Percentiles rank a stretch among this genome's conserved stretches.
Evolutionary conservation across 1,139 yeast species (phyloP).

Genomic region (Lodderomyces metapsilosis): DNA sequence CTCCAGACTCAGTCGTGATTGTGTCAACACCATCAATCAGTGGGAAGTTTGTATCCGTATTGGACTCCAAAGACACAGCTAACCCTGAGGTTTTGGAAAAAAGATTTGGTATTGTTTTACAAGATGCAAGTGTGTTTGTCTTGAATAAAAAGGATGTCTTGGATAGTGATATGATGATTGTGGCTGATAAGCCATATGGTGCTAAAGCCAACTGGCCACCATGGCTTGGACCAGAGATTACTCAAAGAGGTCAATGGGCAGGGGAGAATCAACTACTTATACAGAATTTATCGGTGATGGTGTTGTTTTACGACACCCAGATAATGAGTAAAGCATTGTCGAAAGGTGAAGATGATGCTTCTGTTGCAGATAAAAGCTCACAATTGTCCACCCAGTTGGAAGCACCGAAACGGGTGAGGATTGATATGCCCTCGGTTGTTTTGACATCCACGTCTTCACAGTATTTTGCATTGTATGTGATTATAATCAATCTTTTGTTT

Average conservation of each 20-base stretch:
- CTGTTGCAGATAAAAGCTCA: constrained; percentile 7
- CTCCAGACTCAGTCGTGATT: constrained; percentile 59
- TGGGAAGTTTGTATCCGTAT: constrained; percentile 38
- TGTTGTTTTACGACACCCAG: constrained; percentile 32
- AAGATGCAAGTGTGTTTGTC: constrained; percentile 42
- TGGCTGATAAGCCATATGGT: constrained; percentile 33
- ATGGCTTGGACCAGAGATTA: constrained; percentile 46
- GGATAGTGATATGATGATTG: constrained; percentile 14
- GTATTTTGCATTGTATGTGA: constrained; percentile 39
- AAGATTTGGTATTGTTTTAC: constrained; percentile 38
- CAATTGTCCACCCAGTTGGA: constrained; percentile 6
- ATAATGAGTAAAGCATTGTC: constrained; percentile 24
- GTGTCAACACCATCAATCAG: constrained; percentile 41
- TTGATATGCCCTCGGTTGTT: constrained; percentile 43
- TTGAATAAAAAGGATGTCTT: constrained; percentile 24
- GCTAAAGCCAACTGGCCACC: constrained; percentile 45
- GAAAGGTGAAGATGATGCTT: constrained; percentile 12
- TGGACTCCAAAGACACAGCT: constrained; percentile 23
- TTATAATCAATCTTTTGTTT: constrained; percentile 33
- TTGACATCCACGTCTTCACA: constrained; percentile 44
- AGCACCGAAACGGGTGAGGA: constrained; percentile 24
- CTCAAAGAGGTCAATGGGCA: constrained; percentile 37
- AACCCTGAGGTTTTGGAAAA: constrained; percentile 32
- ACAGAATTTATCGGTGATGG: constrained; percentile 38
- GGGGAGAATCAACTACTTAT: constrained; percentile 37